These are phyloP conservation scores for Tuber brumale DNA, from an alignment of 495 filamentous ascomycete genomes.

Conservation along the genomic window DNA sequence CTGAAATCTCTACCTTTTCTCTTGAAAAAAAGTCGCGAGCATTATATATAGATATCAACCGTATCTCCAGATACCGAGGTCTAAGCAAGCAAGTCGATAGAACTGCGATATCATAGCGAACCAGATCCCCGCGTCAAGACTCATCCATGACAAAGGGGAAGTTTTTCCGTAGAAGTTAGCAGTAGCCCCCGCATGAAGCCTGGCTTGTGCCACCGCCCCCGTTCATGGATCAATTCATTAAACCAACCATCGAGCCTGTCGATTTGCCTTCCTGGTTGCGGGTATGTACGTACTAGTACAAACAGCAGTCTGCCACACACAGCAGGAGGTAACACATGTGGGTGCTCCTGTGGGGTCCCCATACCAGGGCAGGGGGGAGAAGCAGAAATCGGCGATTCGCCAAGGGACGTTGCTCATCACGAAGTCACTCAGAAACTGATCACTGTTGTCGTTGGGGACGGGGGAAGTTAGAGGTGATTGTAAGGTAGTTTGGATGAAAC, in stretches of 20 bases:
- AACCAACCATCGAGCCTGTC: not conserved
- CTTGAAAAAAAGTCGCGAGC: not conserved
- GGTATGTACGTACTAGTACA: not conserved
- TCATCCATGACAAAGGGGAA: not conserved
- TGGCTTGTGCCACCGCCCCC: not conserved
- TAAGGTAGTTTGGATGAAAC: not conserved
- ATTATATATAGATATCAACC: not conserved
- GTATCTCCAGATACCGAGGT: not conserved
- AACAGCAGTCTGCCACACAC: not conserved
- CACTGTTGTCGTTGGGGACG: not conserved
- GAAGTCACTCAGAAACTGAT: not conserved
- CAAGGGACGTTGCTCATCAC: not conserved
- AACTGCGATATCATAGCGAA: not conserved
- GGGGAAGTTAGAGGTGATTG: not conserved
- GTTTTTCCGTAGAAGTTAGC: not conserved
- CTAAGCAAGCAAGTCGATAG: not conserved
- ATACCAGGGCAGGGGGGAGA: not conserved
- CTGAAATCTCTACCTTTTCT: not conserved
- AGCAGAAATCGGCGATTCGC: not conserved
- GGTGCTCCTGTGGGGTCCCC: not conserved
- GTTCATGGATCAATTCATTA: not conserved
- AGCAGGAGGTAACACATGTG: not conserved
- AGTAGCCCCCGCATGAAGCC: not conserved
- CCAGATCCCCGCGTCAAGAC: not conserved
- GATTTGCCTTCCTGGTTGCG: not conserved